phyloP scores from a whole-genome alignment of 2,329 filamentous ascomycete genomes.

The Apiospora sp. region DNA sequence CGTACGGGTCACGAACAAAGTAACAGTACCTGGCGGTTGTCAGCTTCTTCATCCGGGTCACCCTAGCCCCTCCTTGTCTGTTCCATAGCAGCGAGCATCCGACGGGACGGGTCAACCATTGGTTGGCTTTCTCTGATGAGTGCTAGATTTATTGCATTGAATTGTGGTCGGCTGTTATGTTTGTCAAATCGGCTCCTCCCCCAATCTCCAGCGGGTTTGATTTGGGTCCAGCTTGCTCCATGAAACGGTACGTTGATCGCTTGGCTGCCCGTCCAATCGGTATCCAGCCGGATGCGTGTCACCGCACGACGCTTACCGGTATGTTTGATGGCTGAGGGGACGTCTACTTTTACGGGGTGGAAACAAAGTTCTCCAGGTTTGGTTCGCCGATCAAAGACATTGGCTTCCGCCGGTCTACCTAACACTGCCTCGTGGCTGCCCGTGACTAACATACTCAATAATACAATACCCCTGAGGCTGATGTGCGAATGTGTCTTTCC shows the following conservation, averaged over 20 bases:
- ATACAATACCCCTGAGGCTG: neutral
- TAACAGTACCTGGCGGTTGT: neutral
- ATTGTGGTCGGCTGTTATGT: neutral
- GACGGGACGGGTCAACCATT: neutral
- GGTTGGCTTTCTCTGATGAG: neutral
- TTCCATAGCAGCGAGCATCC: neutral
- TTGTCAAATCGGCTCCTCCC: neutral
- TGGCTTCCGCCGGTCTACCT: neutral
- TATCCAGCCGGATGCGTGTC: slow-evolving; percentile 10
- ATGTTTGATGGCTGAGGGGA: neutral
- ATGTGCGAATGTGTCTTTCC: neutral
- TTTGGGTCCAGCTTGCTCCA: slow-evolving; percentile 9
- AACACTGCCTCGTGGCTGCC: neutral
- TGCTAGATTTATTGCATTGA: neutral
- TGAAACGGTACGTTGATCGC: neutral
- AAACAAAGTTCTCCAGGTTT: neutral
- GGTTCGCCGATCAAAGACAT: neutral
- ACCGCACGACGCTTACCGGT: slow-evolving; percentile 13
- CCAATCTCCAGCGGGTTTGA: neutral
- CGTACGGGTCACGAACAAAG: neutral
- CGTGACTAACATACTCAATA: neutral
- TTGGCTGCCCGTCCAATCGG: slow-evolving; percentile 10
- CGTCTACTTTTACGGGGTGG: neutral
- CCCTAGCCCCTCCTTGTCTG: neutral
- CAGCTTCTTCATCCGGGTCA: neutral